Percentiles rank a stretch among this genome's conserved stretches.
phyloP scores from a whole-genome alignment of 1,284 basidiomycete species.

The Fomitopsis betulina region DNA sequence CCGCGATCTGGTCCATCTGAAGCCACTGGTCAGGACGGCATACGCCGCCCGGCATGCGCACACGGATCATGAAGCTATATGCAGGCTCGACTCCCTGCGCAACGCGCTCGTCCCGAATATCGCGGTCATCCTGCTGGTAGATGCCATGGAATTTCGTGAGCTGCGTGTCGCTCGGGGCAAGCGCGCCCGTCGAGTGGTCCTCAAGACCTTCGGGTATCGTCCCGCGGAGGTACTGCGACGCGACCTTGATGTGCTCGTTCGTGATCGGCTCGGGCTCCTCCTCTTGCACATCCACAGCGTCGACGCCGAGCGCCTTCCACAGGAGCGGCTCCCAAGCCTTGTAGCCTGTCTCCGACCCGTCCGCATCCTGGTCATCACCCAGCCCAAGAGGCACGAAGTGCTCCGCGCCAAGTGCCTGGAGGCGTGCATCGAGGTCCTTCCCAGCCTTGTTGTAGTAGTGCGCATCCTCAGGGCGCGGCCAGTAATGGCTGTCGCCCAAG shows the following conservation, averaged over 20 bases:
- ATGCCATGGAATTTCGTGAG: slow-evolving; percentile 99
- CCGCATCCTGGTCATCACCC: slow-evolving; percentile 97
- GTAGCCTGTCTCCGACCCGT: slow-evolving; percentile 96
- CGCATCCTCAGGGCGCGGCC: slow-evolving; percentile 95
- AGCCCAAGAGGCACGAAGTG: slow-evolving; percentile 76
- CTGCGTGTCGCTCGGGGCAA: slow-evolving; percentile 88
- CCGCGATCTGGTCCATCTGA: slow-evolving; percentile 92
- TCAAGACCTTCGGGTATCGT: slow-evolving; percentile 91
- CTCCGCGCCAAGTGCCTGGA: slow-evolving; percentile 74
- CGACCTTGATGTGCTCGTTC: slow-evolving; percentile 99
- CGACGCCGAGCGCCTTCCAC: slow-evolving; percentile 96
- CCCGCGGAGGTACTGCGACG: slow-evolving; percentile 90
- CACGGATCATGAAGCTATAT: slow-evolving; percentile 98
- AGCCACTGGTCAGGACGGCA: slow-evolving; percentile 93
- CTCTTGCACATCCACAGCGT: slow-evolving; percentile 85
- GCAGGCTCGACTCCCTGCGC: slow-evolving; percentile 93
- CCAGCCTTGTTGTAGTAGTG: slow-evolving; percentile 98
- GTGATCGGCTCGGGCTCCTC: slow-evolving; percentile 96
- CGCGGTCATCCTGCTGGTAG: slow-evolving; percentile 96
- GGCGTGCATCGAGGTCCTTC: slow-evolving; percentile 83
- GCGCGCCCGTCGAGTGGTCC: slow-evolving; percentile 85
- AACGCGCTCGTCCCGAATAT: slow-evolving; percentile 95
- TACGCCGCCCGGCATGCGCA: slow-evolving; percentile 94
- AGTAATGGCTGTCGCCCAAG: slow-evolving; percentile 99
- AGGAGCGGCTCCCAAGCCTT: slow-evolving; percentile 89